A percentile compares a stretch with the other conserved stretches of the same genome.
Conservation (phyloP, 164 flowering plant species). For the Vitis cinerea region DNA sequence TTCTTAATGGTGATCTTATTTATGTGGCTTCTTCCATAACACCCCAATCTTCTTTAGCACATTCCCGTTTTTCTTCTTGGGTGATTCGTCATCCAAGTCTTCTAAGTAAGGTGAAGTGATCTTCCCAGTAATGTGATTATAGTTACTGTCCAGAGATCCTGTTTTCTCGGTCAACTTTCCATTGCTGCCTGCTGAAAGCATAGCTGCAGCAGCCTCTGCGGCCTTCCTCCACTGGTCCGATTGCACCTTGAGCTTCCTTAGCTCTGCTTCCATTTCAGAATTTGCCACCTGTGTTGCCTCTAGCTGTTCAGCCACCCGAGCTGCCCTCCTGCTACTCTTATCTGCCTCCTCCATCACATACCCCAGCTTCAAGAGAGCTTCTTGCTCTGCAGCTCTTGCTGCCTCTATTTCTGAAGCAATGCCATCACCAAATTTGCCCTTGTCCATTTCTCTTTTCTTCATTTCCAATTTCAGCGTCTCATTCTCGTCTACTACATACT, state of each 20-base stretch:
- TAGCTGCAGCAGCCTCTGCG: conserved; percentile 93
- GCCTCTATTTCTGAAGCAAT: conserved; percentile 36
- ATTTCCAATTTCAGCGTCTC: conserved; percentile 53
- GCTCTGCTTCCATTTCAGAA: conserved; percentile 78
- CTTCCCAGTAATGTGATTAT: conserved; percentile 37
- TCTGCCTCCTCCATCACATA: conserved; percentile 67
- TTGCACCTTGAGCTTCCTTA: conserved; percentile 83
- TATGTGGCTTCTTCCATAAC: conserved; percentile 85
- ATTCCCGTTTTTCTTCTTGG: conserved; percentile 82
- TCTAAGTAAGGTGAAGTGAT: conserved; percentile 55
- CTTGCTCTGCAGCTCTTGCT: conserved; percentile 55
- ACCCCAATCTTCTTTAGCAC: conserved; percentile 86
- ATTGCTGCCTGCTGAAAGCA: conserved; percentile 63
- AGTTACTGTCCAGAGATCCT: conserved; percentile 62
- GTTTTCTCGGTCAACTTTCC: conserved; percentile 65
- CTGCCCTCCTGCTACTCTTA: conserved; percentile 46
- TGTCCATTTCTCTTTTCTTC: conserved; percentile 35
- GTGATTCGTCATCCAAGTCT: conserved; percentile 68
- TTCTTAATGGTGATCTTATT: conserved; percentile 19
- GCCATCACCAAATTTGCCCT: conserved; percentile 24
- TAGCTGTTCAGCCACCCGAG: conserved; percentile 66
- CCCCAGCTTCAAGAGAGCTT: conserved; percentile 59
- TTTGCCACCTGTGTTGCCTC: conserved; percentile 72
- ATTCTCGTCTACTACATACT: conserved; percentile 64
- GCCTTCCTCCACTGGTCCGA: conserved; percentile 99